These are phyloP conservation scores for Pseudohyphozyma bogoriensis DNA, from an alignment of 768 basidiomycete species.

Conservation along the genomic window DNA sequence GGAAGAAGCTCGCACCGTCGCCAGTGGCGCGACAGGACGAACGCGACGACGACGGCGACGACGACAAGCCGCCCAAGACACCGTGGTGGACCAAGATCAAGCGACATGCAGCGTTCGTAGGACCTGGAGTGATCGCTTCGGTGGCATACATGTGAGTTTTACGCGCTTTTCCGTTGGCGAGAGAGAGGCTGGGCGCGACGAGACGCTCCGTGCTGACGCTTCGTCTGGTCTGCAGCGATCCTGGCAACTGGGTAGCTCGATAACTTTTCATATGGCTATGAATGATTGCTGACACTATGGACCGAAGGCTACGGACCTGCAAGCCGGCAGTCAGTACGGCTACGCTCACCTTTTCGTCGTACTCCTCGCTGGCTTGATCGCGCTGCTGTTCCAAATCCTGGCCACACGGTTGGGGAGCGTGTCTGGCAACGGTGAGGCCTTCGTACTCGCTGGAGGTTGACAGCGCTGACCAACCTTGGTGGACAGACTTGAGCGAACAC, in stretches of 20 bases:
- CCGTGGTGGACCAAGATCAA: constrained; percentile 13
- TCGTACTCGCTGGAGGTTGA: neutral
- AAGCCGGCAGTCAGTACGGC: constrained; percentile 50
- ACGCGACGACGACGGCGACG: too few species aligned
- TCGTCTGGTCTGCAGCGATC: neutral
- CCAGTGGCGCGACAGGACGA: too few species aligned
- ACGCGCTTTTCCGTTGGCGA: neutral
- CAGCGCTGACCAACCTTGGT: neutral
- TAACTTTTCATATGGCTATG: neutral
- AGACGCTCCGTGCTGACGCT: neutral
- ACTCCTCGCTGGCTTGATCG: constrained; percentile 68
- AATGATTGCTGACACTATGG: neutral
- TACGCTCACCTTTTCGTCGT: constrained; percentile 80
- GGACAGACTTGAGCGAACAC: constrained; percentile 52
- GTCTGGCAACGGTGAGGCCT: constrained; percentile 26
- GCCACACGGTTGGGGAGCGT: constrained; percentile 61
- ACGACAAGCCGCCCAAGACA: too few species aligned
- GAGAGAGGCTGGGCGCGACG: neutral
- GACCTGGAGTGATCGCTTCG: constrained; percentile 16
- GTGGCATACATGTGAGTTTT: neutral
- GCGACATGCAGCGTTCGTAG: constrained; percentile 19
- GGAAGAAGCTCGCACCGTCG: too few species aligned
- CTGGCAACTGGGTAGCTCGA: constrained; percentile 1
- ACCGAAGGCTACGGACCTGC: neutral
- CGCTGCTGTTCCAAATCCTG: constrained; percentile 72